These are phyloP conservation scores for Aspergillus phoenicis DNA, from an alignment of 2,329 filamentous ascomycete genomes.

Conservation along the genomic window DNA sequence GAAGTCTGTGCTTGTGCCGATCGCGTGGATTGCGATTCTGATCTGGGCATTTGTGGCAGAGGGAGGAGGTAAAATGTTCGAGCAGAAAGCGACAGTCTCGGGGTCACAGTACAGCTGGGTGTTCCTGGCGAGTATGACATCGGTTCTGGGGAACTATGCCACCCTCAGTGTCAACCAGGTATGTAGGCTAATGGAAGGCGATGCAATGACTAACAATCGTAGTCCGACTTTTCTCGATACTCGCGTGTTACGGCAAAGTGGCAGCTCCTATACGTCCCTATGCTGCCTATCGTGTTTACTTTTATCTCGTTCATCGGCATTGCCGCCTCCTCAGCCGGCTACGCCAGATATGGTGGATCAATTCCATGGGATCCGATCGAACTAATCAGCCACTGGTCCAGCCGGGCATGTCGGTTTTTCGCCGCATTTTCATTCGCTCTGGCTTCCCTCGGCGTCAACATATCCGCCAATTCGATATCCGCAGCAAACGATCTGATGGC, in stretches of 20 bases:
- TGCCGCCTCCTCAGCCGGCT: slow-evolving; percentile 43
- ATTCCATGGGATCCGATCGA: slow-evolving; percentile 51
- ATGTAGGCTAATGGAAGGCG: background rate
- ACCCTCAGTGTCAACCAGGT: slow-evolving; percentile 56
- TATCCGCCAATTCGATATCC: slow-evolving; percentile 56
- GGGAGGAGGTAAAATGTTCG: slow-evolving; percentile 54
- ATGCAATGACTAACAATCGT: slow-evolving; percentile 15
- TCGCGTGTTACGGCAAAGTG: slow-evolving; percentile 52
- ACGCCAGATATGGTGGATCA: slow-evolving; percentile 36
- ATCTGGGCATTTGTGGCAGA: slow-evolving; percentile 63
- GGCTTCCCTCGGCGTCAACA: slow-evolving; percentile 59
- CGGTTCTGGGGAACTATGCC: slow-evolving; percentile 55
- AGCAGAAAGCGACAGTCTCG: slow-evolving; percentile 48
- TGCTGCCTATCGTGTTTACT: slow-evolving; percentile 57
- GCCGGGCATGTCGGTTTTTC: slow-evolving; percentile 51
- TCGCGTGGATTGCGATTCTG: slow-evolving; percentile 64
- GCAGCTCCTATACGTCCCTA: slow-evolving; percentile 55
- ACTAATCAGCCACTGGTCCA: slow-evolving; percentile 43
- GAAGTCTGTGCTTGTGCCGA: slow-evolving; percentile 53
- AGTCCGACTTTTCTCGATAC: slow-evolving; percentile 61
- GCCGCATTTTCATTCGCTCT: slow-evolving; percentile 57
- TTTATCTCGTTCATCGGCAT: slow-evolving; percentile 56
- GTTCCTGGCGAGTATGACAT: slow-evolving; percentile 54
- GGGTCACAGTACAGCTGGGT: slow-evolving; percentile 58
- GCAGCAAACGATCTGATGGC: slow-evolving; percentile 60